These are phyloP conservation scores for Paecilomyces variotii DNA, from an alignment of 2,329 filamentous ascomycete genomes.

Conservation along the genomic window DNA sequence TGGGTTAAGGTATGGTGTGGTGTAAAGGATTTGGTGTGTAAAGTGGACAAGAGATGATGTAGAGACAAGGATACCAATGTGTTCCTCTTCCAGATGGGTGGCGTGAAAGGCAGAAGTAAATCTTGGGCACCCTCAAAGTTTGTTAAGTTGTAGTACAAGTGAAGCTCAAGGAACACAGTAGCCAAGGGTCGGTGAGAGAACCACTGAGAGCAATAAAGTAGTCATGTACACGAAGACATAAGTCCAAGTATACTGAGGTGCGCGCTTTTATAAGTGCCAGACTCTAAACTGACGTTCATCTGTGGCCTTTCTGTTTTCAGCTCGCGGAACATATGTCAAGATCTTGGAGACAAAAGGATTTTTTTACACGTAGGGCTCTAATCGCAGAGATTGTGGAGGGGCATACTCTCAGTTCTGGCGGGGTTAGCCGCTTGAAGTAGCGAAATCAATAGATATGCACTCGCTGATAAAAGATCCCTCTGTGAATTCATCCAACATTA, in stretches of 20 bases:
- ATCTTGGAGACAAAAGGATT: not conserved
- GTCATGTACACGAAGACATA: not conserved
- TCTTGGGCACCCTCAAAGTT: not conserved
- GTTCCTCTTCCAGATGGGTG: not conserved
- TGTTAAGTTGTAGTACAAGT: not conserved
- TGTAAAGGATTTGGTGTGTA: not conserved
- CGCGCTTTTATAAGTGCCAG: not conserved
- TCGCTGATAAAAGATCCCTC: not conserved
- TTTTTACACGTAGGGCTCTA: not conserved
- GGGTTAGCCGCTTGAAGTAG: not conserved
- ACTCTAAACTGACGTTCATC: not conserved
- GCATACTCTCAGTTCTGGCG: not conserved
- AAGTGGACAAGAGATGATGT: not conserved
- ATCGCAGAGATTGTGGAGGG: not conserved
- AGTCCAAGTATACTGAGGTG: not conserved
- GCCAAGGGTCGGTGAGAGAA: not conserved
- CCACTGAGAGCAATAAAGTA: not conserved
- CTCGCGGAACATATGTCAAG: not conserved
- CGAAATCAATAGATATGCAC: not conserved
- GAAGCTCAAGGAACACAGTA: not conserved
- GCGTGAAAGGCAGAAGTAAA: not conserved
- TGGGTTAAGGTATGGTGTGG: not conserved
- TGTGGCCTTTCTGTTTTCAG: not conserved
- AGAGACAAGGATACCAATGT: not conserved
- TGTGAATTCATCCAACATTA: not conserved